phyloP scores from a whole-genome alignment of 495 filamentous ascomycete genomes.

The Lepraria neglecta region DNA sequence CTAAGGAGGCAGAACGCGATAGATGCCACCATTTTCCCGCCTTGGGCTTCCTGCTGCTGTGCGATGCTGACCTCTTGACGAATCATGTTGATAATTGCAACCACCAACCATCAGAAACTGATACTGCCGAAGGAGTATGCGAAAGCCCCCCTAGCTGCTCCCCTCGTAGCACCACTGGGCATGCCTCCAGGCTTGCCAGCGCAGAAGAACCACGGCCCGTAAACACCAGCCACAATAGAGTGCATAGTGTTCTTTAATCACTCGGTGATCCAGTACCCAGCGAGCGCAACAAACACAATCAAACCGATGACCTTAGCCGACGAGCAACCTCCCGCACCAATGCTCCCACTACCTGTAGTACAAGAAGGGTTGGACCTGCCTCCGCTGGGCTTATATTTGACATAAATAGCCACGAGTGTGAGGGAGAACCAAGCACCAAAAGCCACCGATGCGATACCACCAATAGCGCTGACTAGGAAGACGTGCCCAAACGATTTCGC shows the following conservation, averaged over 20 bases:
- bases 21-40: constrained; percentile 62
- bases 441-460: constrained; percentile 64
- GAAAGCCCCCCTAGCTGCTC: constrained; percentile 49
- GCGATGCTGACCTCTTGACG: constrained; percentile 70
- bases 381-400: constrained; percentile 62
- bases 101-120: constrained; percentile 73
- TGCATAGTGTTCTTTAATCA: constrained; percentile 91
- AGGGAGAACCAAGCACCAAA: constrained; percentile 62
- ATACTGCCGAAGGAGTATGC: constrained; percentile 93
- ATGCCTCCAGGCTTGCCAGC: constrained; percentile 53
- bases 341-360: constrained; percentile 26
- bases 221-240: constrained; percentile 78
- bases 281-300: constrained; percentile 80
- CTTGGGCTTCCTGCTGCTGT: constrained; percentile 52
- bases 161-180: constrained; percentile 68
- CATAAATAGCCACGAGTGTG: constrained; percentile 63
- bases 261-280: constrained; percentile 86
- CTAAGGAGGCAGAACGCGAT: constrained; percentile 65
- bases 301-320: constrained; percentile 73
- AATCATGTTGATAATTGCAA: constrained; percentile 81
- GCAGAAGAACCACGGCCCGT: constrained; percentile 90
- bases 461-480: constrained; percentile 75
- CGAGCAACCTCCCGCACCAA: constrained; percentile 61
- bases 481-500: constrained; percentile 77
- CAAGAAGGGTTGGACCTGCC: constrained; percentile 57